Base-by-base conservation (phyloP, 2,329 filamentous ascomycete species). In the Fusarium irregulare region DNA sequence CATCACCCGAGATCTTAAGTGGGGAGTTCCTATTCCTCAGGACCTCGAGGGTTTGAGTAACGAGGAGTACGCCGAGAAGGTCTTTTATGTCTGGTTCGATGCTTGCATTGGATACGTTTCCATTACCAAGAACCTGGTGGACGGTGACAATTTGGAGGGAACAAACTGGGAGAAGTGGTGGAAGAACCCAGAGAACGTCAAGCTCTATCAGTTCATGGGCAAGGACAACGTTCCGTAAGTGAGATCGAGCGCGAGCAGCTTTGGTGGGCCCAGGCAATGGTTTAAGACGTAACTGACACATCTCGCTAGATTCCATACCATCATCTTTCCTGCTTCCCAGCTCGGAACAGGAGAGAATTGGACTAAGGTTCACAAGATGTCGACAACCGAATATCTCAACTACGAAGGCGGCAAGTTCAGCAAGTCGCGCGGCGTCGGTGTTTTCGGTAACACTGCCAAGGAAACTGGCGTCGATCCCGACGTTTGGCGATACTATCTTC, bases 21-120 rank as follows among this genome's bases (percentile, higher is more conserved):
- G 95, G 95, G 95, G 95, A 76, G 86, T 88, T 18, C 86, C 86
- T 6, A 85, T 88, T 48, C 86, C 84, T 34, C 78, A 77, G 48
- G 80, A 49, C 72, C 73, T 85, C 28, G 79, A 84, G 14, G 84
- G 84, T 18, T 64, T 90, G 46, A 85, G 84, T 6, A 81, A 86
- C 6, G 84, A 85, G 57, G 86, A 84, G 27, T 89, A 87, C 71
- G 82, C 83, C 46, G 82, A 84, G 70, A 89, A 89, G 84, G 95
- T 97, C 66, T 89, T 98, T 71, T 98, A 98, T 77, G 94, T 97
- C 64, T 93, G 91, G 93, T 93, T 98, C 78, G 93, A 97, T 78
- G 93, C 93, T 57, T 96, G 93, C 80, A 96, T 97, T 76, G 94
- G 94, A 21, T 98, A 98, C 78, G 91, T 94, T n/a, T 97, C 93